phyloP scores from a whole-genome alignment of 257 asterid species.

The Nicotiana tabacum region DNA sequence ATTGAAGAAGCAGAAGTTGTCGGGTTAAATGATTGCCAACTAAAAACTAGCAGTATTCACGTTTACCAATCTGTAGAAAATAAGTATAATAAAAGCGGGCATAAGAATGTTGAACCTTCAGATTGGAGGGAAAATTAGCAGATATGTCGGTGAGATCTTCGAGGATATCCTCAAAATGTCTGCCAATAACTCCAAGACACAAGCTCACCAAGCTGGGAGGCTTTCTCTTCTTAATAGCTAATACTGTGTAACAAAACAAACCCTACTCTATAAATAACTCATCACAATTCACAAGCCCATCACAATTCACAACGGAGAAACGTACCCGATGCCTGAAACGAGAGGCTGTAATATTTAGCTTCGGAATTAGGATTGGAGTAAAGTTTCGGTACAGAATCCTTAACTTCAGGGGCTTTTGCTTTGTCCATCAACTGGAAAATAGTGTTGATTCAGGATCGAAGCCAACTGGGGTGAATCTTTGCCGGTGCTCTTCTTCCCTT shows the following conservation, averaged over 20 bases:
- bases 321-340: conserved; percentile 43
- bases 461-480: not conserved
- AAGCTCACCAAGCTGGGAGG: conserved; percentile 74
- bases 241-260: conserved; percentile 43
- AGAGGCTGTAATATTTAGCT: conserved; percentile 1
- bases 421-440: conserved; percentile 53
- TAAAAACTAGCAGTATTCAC: not conserved
- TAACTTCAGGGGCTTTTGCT: conserved; percentile 27
- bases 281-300: not conserved
- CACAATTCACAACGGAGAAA: not conserved
- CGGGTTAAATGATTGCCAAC: not conserved
- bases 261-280: conserved; percentile 8
- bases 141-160: conserved; percentile 68
- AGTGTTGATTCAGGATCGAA: not conserved
- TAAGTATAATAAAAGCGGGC: not conserved
- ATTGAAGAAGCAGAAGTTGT: not conserved
- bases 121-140: conserved; percentile 52
- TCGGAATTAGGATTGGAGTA: conserved; percentile 24
- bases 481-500: not conserved
- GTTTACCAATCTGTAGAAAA: not conserved
- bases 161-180: conserved; percentile 73
- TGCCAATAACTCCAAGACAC: conserved; percentile 81
- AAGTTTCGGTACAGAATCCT: conserved; percentile 33
- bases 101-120: conserved; percentile 41
- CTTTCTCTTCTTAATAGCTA: conserved; percentile 32